Conservation (phyloP, 495 filamentous ascomycete genomes). For the Lasiosphaeris hirsuta region DNA sequence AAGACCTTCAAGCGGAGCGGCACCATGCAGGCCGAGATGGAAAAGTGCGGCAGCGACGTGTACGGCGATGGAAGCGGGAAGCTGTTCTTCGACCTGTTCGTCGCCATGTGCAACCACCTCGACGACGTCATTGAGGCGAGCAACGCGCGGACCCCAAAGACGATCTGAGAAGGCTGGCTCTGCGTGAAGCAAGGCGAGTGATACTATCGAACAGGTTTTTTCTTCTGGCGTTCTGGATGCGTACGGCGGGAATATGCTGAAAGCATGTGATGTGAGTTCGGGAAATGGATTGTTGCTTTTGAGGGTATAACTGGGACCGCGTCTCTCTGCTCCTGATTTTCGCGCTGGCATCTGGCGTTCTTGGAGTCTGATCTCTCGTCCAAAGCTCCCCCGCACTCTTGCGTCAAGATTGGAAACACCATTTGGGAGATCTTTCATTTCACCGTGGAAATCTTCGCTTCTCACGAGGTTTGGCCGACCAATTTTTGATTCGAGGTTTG, state of each 20-base stretch:
- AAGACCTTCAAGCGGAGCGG: conserved; percentile 94
- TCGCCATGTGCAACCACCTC: conserved; percentile 95
- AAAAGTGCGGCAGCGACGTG: conserved; percentile 50
- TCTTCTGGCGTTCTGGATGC: conserved; percentile 22
- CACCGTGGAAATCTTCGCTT: conserved; percentile 40
- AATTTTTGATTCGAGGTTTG: conserved; percentile 38
- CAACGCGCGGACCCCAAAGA: conserved; percentile 50
- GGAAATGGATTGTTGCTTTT: conserved; percentile 16
- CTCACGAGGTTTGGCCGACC: conserved; percentile 48
- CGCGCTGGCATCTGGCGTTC: conserved; percentile 28
- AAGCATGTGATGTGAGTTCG: conserved; percentile 13
- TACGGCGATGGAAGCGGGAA: conserved; percentile 63
- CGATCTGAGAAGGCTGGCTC: conserved; percentile 36
- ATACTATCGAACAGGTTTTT: conserved; percentile 23
- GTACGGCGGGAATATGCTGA: conserved; percentile 13
- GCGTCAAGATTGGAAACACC: conserved; percentile 48
- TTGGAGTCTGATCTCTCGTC: conserved; percentile 33
- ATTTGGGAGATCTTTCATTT: conserved; percentile 42
- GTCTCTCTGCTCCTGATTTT: conserved; percentile 18
- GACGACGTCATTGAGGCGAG: conserved; percentile 75
- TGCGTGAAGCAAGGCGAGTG: not conserved
- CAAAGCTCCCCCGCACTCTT: conserved; percentile 30
- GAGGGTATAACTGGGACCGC: conserved; percentile 9
- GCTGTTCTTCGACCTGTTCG: conserved; percentile 96
- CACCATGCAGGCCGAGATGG: conserved; percentile 98